Base-by-base conservation (phyloP, 768 basidiomycete species). In the Lenzites betulinus region DNA sequence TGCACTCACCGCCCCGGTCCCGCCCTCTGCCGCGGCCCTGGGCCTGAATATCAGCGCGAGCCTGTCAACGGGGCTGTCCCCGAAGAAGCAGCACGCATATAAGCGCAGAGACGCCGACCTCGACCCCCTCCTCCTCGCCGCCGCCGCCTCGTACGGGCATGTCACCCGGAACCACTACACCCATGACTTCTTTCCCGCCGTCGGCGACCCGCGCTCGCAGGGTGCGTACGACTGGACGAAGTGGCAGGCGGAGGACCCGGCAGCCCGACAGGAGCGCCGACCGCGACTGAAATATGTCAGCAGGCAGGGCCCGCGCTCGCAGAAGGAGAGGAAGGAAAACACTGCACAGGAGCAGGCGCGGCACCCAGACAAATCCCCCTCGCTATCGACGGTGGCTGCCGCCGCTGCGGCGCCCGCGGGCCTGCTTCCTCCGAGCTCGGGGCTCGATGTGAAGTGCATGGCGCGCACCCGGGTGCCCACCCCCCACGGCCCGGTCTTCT, bases 381-480 rank as follows among this genome's bases (percentile, higher is more conserved):
- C 61, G 11, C 48, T 52, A 28, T 22, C 50, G 18, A 28, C 47
- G 5, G 49, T 51, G 8, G 6, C 62, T 15, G 54, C 69, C 0
- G 39, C 47, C 3, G 56, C 48, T 6, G 23, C 61, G 28, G 36
- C 67, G 12, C 67, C 73, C 9, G 20, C 56, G 20, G 35, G 46
- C 48, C 61, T 71, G 18, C 67, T 51, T 44, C 55, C 49, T n/a
- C 62, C 57, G 22, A 63, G 51, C 22, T 22, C 64, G 28, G 75
- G 75, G 56, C 74, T 92, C n/a, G 78, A 86, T 57, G 91, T 98
- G 28, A 88, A 86, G 72, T 99, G 97, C 74, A 93, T 96, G 87
- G 97, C 94, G 13, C 90, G 97, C 58, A 98, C 97, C 3, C 90
- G 97, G 58, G 92, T 98, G 72, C 97, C 97, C 42, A 99, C 97